Evolutionary conservation across 495 filamentous ascomycete genomes (phyloP), one percentile per base, ranked within the genome.

Genomic region (Trichoderma asperelloides): DNA sequence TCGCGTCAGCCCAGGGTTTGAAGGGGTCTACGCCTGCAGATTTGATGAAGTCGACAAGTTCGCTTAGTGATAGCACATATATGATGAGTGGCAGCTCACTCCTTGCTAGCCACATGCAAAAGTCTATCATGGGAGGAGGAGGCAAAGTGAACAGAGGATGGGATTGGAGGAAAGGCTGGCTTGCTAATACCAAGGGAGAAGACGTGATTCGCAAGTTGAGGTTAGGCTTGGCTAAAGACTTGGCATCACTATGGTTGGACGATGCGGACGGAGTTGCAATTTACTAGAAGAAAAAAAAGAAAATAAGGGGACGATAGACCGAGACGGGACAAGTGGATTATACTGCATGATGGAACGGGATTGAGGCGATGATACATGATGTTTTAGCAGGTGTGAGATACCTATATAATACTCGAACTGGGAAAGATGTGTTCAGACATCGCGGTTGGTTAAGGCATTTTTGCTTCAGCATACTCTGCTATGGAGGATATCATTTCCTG

Each of bases 131-230:
- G 85, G 82, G 33, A 84, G 88, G 33, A 72, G 89, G 25, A 80
- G 88, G 1, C 80, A 75, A 78, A 37, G 70, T 79, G 18, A 82
- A 84, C 74, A 80, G 91, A 64, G 89, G 88, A 0, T 96, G 93
- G 93, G 93, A 97, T 77, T 97, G 93, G 93, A 78, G 93, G 69
- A 80, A 77, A 7, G 85, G 84, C 13, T 74, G 94, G 64, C 72
- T 78, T 15, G 84, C 83, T 57, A 78, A 79, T 37, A 82, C 80
- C 13, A 85, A 71, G 65, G 90, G 86, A 0, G 79, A 83, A 70
- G 89, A 93, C 71, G 78, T 97, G 1, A 77, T 97, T 47, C 77
- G 81, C 66, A 80, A 90, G 71, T 71, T 97, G 79, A 84, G 93
- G 71, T 72, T 90, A 67, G 90, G 89, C 27, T 72, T 97, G 72